Evolutionary conservation across 352 stramenopile species (phyloP), one percentile per base, ranked within the genome.

Genomic region (Pelagophyceae sp.): DNA sequence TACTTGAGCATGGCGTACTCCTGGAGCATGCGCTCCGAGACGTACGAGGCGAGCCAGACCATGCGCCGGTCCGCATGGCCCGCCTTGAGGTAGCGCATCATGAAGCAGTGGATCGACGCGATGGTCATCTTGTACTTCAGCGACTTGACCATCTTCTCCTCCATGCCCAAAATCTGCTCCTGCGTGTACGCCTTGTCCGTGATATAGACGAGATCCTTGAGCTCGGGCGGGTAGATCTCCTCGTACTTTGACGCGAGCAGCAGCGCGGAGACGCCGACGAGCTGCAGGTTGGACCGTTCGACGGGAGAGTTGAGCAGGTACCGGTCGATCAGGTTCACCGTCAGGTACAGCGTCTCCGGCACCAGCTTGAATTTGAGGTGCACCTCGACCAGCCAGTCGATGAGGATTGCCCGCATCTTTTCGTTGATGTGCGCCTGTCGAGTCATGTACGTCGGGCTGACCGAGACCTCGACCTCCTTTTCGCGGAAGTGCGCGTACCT

Each of bases 331-430:
- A 99, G 91, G 82, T 99, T 98, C 38, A 99, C 87, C 15, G 92
- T 96, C 38, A 99, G 87, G 83, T 97, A 99, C 35, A 99, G 86
- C 20, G 96, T 99, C 80, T 99, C 93, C 5, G 91, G 87, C 72
- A 95, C 83, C 69, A 99, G 90, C 82, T 98, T 96, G 84, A 99
- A 99, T 79, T 97, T 97, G 61, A 97, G 83, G 86, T 99, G 96
- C 58, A 99, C 94, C 81, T 99, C 96, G 38, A 99, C 92, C 40
- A 99, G 90, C 97, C 97, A 99, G 86, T 99, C 96, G 54, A 99
- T 91, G 50, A 99, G 89, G 75, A 99, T 99, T 29, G 95, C 91
- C 63, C 96, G 90, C 96, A 99, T 99, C 80, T 97, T 97, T 71
- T 96, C 90, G 85, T 98, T 99, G 83, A 99, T 96, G 80, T 98